Percentiles rank a stretch among this genome's conserved stretches.
These are phyloP conservation scores for Russula virescens DNA, from an alignment of 768 basidiomycete genomes.

Conservation along the genomic window DNA sequence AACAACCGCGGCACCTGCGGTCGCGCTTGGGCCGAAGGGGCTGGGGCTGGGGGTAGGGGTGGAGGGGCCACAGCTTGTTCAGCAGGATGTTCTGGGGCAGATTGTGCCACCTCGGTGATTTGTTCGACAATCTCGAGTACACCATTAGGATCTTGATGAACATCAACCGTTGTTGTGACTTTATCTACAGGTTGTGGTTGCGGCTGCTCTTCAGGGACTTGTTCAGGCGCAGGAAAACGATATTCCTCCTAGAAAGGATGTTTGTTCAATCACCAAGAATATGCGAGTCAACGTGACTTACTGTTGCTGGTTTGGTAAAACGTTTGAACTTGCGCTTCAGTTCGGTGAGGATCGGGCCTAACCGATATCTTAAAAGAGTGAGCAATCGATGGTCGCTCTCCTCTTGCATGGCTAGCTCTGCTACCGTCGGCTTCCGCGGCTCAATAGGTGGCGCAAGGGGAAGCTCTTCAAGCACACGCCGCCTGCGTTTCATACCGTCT, in stretches of 20 bases:
- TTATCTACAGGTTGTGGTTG: slow-evolving; percentile 31
- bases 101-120: slow-evolving; percentile 23
- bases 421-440: slow-evolving; percentile 72
- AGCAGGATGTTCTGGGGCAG: slow-evolving; percentile 15
- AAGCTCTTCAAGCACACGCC: slow-evolving; percentile 78
- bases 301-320: slow-evolving; percentile 75
- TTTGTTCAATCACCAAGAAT: background rate
- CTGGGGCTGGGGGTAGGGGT: slow-evolving; percentile 16
- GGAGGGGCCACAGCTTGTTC: slow-evolving; percentile 14
- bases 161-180: slow-evolving; percentile 35
- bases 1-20: slow-evolving; percentile 50
- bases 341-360: slow-evolving; percentile 85
- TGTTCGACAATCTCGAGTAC: slow-evolving; percentile 41
- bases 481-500: slow-evolving; percentile 79
- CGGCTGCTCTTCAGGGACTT: slow-evolving; percentile 22
- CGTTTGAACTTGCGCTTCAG: slow-evolving; percentile 89
- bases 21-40: slow-evolving; percentile 31
- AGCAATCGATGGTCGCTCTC: slow-evolving; percentile 75
- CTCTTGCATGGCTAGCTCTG: slow-evolving; percentile 75
- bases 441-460: slow-evolving; percentile 87
- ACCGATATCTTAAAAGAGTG: slow-evolving; percentile 80
- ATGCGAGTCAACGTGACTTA: slow-evolving; percentile 35
- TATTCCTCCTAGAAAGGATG: slow-evolving; percentile 61
- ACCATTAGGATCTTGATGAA: slow-evolving; percentile 39
- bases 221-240: slow-evolving; percentile 41